A percentile compares a stretch with the other conserved stretches of the same genome.
These are phyloP conservation scores for Artemisia annua DNA, from an alignment of 129 eudicot genomes.

Conservation along the genomic window DNA sequence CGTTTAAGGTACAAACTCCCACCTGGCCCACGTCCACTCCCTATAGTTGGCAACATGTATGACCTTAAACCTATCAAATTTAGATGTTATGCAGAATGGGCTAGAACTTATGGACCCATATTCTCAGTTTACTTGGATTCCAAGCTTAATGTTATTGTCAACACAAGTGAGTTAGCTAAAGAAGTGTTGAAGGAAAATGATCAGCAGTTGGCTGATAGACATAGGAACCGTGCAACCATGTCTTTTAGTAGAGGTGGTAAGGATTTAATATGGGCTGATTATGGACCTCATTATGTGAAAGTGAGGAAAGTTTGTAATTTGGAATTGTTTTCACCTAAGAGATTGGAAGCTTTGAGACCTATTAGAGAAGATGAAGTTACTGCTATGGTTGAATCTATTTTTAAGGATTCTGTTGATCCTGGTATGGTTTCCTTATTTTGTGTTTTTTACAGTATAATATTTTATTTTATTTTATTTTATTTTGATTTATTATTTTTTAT, in stretches of 20 bases:
- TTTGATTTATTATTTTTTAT: too few relatives aligned
- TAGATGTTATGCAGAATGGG: slow-evolving; percentile 81
- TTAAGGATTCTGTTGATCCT: slow-evolving; percentile 43
- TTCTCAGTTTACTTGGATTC: slow-evolving; percentile 69
- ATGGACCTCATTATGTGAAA: slow-evolving; percentile 92
- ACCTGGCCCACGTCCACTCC: slow-evolving; percentile 85
- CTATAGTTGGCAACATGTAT: slow-evolving; percentile 84
- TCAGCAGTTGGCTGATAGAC: slow-evolving; percentile 75
- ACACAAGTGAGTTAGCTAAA: slow-evolving; percentile 62
- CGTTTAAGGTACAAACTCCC: slow-evolving; percentile 75
- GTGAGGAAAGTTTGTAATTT: slow-evolving; percentile 81
- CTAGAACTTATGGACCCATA: slow-evolving; percentile 74
- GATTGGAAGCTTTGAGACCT: slow-evolving; percentile 81
- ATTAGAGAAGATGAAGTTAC: slow-evolving; percentile 91
- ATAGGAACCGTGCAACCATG: slow-evolving; percentile 54
- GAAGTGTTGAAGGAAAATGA: slow-evolving; percentile 86
- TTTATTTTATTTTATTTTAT: too few relatives aligned
- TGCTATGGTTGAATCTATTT: slow-evolving; percentile 82
- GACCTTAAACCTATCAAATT: slow-evolving; percentile 70
- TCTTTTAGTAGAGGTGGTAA: slow-evolving; percentile 75
- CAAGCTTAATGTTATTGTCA: slow-evolving; percentile 63
- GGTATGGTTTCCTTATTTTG: slow-evolving; percentile 36
- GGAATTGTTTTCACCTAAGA: slow-evolving; percentile 77
- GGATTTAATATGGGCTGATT: slow-evolving; percentile 94
- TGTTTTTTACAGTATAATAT: too few relatives aligned